phyloP scores from a whole-genome alignment of 129 eudicot species.

The Lonicera japonica region DNA sequence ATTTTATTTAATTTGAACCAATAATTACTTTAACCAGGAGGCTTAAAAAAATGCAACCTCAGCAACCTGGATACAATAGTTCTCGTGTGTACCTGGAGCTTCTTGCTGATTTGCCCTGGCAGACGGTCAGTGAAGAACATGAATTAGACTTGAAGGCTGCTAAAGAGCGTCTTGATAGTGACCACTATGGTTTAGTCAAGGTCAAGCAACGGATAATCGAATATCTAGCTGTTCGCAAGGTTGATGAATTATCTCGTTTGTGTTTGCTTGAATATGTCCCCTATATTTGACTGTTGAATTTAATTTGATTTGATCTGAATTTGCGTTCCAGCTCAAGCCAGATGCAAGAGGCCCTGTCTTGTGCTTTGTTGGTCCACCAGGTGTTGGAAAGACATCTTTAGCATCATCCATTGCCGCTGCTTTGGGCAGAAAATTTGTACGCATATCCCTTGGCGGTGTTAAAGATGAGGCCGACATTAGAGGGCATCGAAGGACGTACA shows the following conservation, averaged over 20 bases:
- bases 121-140: slow-evolving; percentile 71
- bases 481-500: slow-evolving; percentile 95
- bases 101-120: slow-evolving; percentile 98
- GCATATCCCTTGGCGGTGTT: slow-evolving; percentile 98
- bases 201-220: slow-evolving; percentile 94
- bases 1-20: slow-evolving; percentile 11
- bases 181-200: slow-evolving; percentile 84
- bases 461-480: slow-evolving; percentile 99
- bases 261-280: slow-evolving; percentile 6
- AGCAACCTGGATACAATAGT: slow-evolving; percentile 95
- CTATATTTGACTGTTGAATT: slow-evolving; percentile 3
- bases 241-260: slow-evolving; percentile 19
- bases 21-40: slow-evolving; percentile 55
- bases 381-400: slow-evolving; percentile 97
- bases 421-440: slow-evolving; percentile 80
- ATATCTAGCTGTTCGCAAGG: slow-evolving; percentile 98
- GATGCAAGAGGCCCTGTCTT: slow-evolving; percentile 93
- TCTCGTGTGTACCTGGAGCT: slow-evolving; percentile 95
- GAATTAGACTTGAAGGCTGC: slow-evolving; percentile 89
- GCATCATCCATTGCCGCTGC: slow-evolving; percentile 99
- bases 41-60: slow-evolving; percentile 97
- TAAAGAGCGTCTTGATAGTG: slow-evolving; percentile 84
- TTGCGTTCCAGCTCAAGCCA: slow-evolving; percentile 75
- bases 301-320: slow-evolving; percentile 6
- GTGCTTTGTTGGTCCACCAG: slow-evolving; percentile 99